Percentiles rank a stretch among this genome's conserved stretches.
phyloP scores from a whole-genome alignment of 1,284 basidiomycete genomes.

The Leccinum angustisporum region DNA sequence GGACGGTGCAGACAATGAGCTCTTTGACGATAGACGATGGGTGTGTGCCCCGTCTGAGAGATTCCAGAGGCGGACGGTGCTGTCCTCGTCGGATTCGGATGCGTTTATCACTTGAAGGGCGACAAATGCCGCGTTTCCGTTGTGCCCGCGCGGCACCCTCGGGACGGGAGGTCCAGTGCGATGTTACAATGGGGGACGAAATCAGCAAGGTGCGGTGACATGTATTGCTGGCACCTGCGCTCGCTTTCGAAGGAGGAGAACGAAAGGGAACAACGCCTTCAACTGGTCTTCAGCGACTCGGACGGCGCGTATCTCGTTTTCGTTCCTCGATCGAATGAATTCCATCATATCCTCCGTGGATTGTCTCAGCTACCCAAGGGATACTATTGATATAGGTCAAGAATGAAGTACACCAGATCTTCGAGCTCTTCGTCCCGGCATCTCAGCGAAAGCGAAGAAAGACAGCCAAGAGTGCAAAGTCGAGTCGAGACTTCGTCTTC shows the following conservation, averaged over 20 bases:
- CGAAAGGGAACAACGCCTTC: background rate
- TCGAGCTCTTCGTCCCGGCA: constrained; percentile 93
- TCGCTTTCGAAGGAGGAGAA: background rate
- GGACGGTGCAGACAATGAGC: no score
- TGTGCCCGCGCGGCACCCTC: constrained; percentile 18
- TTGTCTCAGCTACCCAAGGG: constrained; percentile 56
- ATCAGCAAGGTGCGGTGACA: constrained; percentile 5
- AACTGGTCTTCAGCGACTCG: no score
- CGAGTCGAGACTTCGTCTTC: constrained; percentile 40
- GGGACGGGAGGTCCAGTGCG: background rate
- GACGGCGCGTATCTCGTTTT: background rate
- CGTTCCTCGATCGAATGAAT: background rate
- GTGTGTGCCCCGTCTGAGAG: constrained; percentile 3
- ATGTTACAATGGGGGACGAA: background rate
- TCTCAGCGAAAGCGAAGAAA: constrained; percentile 77
- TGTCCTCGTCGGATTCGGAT: constrained; percentile 15
- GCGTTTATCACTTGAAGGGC: constrained; percentile 23
- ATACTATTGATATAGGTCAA: constrained; percentile 94
- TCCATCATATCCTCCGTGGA: constrained; percentile 42
- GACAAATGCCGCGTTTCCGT: constrained; percentile 13
- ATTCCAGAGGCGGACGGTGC: constrained; percentile 21
- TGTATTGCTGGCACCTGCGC: background rate
- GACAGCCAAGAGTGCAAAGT: constrained; percentile 83
- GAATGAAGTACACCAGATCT: constrained; percentile 90
- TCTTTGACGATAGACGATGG: no score